A percentile compares a stretch with the other conserved stretches of the same genome.
Conservation (phyloP, 768 basidiomycete genomes). For the Pisolithus sp. region DNA sequence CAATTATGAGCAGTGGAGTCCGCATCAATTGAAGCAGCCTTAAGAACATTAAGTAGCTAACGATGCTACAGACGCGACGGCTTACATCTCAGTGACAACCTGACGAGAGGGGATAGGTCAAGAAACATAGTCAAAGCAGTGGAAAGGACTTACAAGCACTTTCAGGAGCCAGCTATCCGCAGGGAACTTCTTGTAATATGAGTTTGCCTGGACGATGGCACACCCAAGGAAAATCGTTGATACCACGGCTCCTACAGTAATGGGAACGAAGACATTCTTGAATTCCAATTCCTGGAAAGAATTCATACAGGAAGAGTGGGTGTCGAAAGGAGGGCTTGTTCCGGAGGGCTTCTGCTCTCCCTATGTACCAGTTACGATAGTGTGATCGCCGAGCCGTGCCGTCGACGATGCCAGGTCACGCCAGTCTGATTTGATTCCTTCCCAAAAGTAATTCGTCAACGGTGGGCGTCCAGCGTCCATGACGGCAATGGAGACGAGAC, state of each 20-base stretch:
- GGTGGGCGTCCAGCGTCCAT: too few species aligned
- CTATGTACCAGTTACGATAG: too few species aligned
- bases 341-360: too few species aligned
- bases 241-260: constrained; percentile 8
- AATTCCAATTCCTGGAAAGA: neutral
- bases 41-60: too few species aligned
- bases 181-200: constrained; percentile 8
- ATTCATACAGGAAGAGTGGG: neutral
- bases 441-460: too few species aligned
- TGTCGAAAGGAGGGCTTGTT: neutral
- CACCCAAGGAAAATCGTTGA: constrained; percentile 9
- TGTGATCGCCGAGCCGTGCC: too few species aligned
- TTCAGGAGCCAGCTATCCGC: constrained; percentile 5
- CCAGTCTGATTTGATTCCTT: too few species aligned
- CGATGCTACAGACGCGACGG: too few species aligned
- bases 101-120: neutral
- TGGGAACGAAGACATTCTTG: constrained; percentile 3
- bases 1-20: neutral
- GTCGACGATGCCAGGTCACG: too few species aligned
- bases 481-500: too few species aligned
- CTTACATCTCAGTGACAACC: neutral
- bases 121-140: neutral
- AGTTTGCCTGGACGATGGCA: constrained; percentile 7
- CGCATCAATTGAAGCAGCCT: neutral
- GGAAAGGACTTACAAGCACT: neutral